Evolutionary conservation across 352 stramenopile species (phyloP).

Genomic region (Globisporangium acanthophoron): DNA sequence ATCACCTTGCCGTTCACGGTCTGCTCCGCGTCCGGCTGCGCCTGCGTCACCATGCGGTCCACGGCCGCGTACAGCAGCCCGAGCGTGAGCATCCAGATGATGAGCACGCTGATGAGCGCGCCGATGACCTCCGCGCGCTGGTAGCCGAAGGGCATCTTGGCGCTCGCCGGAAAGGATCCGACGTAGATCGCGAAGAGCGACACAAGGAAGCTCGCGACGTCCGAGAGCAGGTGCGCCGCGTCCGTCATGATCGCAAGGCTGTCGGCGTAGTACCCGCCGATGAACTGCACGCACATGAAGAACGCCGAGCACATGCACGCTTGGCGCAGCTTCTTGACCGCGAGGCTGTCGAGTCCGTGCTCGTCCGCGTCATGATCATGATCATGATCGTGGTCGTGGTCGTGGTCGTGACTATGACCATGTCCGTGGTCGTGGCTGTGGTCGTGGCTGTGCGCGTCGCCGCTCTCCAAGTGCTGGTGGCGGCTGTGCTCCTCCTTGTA

Average conservation of each 20-base stretch:
- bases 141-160: conserved; percentile 92
- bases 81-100: conserved; percentile 93
- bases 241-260: conserved; percentile 95
- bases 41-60: conserved; percentile 58
- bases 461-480: conserved; percentile 17
- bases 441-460: background rate
- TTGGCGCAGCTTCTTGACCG: conserved; percentile 61
- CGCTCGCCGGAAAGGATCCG: conserved; percentile 41
- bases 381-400: conserved; percentile 5
- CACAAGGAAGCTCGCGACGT: conserved; percentile 75
- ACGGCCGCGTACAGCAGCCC: conserved; percentile 90
- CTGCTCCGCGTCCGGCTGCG: conserved; percentile 30
- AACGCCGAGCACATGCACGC: conserved; percentile 79
- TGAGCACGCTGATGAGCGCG: conserved; percentile 91
- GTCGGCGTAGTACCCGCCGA: conserved; percentile 91
- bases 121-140: conserved; percentile 95
- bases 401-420: conserved; percentile 16
- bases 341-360: background rate
- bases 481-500: conserved; percentile 25
- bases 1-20: conserved; percentile 94
- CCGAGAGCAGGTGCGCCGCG: conserved; percentile 73
- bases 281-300: conserved; percentile 96
- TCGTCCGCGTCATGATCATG: conserved; percentile 24
- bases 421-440: conserved; percentile 13
- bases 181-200: conserved; percentile 83